Conservation (phyloP, 352 stramenopile species). For the Pythium aristosporum region DNA sequence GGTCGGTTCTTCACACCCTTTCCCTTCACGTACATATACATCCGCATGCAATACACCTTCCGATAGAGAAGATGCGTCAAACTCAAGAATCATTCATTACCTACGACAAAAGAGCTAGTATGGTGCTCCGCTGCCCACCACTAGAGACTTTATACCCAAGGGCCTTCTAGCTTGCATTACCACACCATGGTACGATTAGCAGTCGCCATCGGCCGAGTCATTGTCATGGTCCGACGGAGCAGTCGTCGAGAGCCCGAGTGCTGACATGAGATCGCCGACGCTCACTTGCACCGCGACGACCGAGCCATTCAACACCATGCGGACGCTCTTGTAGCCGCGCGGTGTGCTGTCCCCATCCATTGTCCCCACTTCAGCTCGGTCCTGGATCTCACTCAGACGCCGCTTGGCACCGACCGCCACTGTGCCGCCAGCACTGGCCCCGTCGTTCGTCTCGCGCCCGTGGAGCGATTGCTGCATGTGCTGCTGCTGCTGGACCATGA, state of each 20-base stretch:
- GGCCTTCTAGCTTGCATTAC: too few relatives aligned
- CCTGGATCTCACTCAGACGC: slow-evolving; percentile 17
- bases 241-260: slow-evolving; percentile 7
- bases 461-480: not conserved
- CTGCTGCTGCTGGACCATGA: slow-evolving; percentile 18
- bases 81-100: too few relatives aligned
- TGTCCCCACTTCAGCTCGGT: not conserved
- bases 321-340: slow-evolving; percentile 52
- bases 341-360: not conserved
- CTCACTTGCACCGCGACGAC: slow-evolving; percentile 74
- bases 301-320: slow-evolving; percentile 70
- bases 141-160: too few relatives aligned
- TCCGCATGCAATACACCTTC: slow-evolving; percentile 4
- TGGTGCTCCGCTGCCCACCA: too few relatives aligned
- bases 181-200: slow-evolving; percentile 5
- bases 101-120: too few relatives aligned
- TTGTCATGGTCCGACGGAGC: not conserved
- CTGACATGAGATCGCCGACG: slow-evolving; percentile 52
- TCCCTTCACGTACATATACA: slow-evolving; percentile 1
- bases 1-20: not conserved
- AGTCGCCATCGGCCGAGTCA: slow-evolving; percentile 14
- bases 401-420: slow-evolving; percentile 17
- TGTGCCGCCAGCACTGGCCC: not conserved
- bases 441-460: not conserved
- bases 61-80: not conserved